A percentile compares a stretch with the other conserved stretches of the same genome.
phyloP scores from a whole-genome alignment of 352 stramenopile genomes.

The Globisporangium splendens region DNA sequence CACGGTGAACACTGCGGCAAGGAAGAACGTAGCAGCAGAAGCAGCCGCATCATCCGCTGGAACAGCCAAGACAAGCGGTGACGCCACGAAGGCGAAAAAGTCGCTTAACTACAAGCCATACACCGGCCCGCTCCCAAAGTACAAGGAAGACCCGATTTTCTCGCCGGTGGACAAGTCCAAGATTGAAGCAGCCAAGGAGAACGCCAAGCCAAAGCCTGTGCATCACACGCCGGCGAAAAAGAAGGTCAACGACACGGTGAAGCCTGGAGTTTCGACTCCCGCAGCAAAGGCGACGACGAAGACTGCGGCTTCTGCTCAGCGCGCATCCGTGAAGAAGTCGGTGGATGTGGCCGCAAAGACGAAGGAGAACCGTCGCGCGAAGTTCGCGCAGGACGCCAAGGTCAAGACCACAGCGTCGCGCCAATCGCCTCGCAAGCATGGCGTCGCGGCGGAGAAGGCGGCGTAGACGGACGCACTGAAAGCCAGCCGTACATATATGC shows the following conservation, averaged over 20 bases:
- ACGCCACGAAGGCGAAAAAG: conserved; percentile 7
- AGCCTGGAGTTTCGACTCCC: conserved; percentile 1
- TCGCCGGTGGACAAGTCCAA: conserved; percentile 24
- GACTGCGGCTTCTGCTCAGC: conserved; percentile 19
- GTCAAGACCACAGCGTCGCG: conserved; percentile 15
- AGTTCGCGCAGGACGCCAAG: conserved; percentile 39
- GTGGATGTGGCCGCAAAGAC: conserved; percentile 5
- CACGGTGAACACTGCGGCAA: conserved; percentile 9
- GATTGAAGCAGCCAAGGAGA: conserved; percentile 12
- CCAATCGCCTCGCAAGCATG: conserved; percentile 9
- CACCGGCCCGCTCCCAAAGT: conserved; percentile 51
- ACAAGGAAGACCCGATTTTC: conserved; percentile 61
- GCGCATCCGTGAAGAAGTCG: conserved; percentile 24
- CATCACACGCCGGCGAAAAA: conserved; percentile 12
- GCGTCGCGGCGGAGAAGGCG: not conserved
- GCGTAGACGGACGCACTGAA: not conserved
- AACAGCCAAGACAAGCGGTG: not conserved
- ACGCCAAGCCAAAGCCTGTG: conserved; percentile 22
- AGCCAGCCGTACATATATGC: too few relatives aligned
- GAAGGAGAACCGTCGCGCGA: conserved; percentile 33
- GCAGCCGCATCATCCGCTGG: not conserved
- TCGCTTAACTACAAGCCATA: conserved; percentile 57
- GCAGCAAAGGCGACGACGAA: conserved; percentile 10
- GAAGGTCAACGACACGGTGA: conserved; percentile 19
- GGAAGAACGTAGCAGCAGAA: not conserved